Base-by-base conservation (phyloP, 305 asterid genomes). In the Salvia sclarea region DNA sequence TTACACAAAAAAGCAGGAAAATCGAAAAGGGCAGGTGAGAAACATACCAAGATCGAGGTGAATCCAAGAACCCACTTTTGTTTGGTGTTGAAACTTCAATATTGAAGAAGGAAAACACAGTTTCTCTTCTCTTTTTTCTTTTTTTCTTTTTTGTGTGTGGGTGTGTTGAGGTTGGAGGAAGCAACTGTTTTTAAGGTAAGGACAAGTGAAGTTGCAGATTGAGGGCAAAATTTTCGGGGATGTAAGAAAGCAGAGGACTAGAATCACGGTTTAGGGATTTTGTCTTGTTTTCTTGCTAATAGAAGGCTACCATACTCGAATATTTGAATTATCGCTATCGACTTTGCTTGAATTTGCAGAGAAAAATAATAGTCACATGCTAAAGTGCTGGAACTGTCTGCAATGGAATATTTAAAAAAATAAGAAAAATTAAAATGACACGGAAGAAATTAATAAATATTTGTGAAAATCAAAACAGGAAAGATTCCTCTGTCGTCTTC, bases 151-250 rank as follows among this genome's bases (percentile, higher is more conserved):
- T 59, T 69, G 21, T 10, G 24, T 7, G 55, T 2, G 64, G 31
- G 48, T 2, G 3, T 68, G 22, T 53, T 50, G 65, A 82, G 74
- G 81, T 82, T 79, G 71, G 57, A 72, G 81, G 82, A 80, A 76
- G 73, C 75, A 76, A 83, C 76, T 73, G 81, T 74, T 45, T 73
- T 50, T 61, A 69, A 77, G 80, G 84, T 64, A 79, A 81, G 83
- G 92, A 86, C 88, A 84, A 80, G 14, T 35, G 83, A 67, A 69
- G 79, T 66, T 79, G 67, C 43, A 70, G 83, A 79, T 79, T 84
- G 79, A 73, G 80, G 78, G 83, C 84, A 82, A 78, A 78, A 71
- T 79, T 83, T 76, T 80, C 82, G 87, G 86, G 81, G 60, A 72
- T 53, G 77, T 60, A 72, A 68, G 72, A 79, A 67, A 76, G 64